Evolutionary conservation across 495 filamentous ascomycete species (phyloP).

Genomic region (Penicillium verhagenii): DNA sequence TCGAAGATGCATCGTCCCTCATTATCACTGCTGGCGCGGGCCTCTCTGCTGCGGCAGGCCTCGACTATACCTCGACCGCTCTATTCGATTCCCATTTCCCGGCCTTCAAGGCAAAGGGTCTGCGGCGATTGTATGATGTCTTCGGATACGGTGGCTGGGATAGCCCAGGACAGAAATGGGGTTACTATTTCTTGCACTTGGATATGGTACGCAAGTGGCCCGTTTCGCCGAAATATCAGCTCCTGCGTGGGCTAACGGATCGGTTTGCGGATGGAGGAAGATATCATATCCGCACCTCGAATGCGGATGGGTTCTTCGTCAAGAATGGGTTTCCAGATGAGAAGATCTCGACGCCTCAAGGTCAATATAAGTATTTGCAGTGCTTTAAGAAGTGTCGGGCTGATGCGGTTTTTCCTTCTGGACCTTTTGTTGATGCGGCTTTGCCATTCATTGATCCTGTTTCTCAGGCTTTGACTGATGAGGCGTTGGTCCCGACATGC

Average conservation of each 20-base stretch:
- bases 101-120: slow-evolving; percentile 16
- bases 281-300: slow-evolving; percentile 23
- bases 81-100: slow-evolving; percentile 24
- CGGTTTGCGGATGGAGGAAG: background rate
- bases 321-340: slow-evolving; percentile 19
- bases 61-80: slow-evolving; percentile 24
- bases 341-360: slow-evolving; percentile 23
- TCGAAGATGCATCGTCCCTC: slow-evolving; percentile 16
- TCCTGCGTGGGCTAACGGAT: slow-evolving; percentile 1
- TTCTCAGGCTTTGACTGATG: slow-evolving; percentile 18
- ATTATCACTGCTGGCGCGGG: slow-evolving; percentile 27
- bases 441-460: slow-evolving; percentile 19
- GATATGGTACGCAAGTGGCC: slow-evolving; percentile 24
- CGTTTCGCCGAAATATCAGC: slow-evolving; percentile 10
- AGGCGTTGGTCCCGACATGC: slow-evolving; percentile 15
- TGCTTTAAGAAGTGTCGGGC: slow-evolving; percentile 20
- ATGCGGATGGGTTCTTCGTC: slow-evolving; percentile 25
- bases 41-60: slow-evolving; percentile 26
- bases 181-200: slow-evolving; percentile 25
- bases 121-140: slow-evolving; percentile 22
- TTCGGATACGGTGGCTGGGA: slow-evolving; percentile 24
- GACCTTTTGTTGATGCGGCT: slow-evolving; percentile 16
- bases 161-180: slow-evolving; percentile 23
- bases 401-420: slow-evolving; percentile 21
- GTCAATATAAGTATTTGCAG: slow-evolving; percentile 22